These are phyloP conservation scores for Cordyceps tenuipes DNA, from an alignment of 2,329 filamentous ascomycete genomes.

Conservation along the genomic window DNA sequence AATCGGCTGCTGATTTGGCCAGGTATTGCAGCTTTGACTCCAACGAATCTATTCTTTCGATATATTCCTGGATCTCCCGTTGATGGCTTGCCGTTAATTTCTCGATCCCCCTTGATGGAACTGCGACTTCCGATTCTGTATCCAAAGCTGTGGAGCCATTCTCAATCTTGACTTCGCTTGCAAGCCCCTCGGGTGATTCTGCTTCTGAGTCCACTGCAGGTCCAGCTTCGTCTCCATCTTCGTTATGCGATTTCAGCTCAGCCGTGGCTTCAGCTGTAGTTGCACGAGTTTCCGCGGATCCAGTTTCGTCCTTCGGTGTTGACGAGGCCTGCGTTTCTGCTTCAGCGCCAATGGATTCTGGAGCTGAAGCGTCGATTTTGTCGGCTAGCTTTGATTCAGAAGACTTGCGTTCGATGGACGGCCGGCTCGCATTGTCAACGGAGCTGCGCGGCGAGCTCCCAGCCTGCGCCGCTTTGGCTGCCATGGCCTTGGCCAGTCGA, in stretches of 20 bases:
- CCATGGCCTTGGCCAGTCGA: conserved; percentile 78
- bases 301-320: not conserved
- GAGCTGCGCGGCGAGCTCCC: conserved; percentile 28
- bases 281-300: not conserved
- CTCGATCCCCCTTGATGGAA: conserved; percentile 13
- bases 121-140: not conserved
- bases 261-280: not conserved
- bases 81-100: conserved; percentile 42
- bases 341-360: conserved; percentile 14
- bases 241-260: not conserved
- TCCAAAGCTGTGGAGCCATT: not conserved
- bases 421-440: conserved; percentile 24
- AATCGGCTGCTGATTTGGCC: conserved; percentile 67
- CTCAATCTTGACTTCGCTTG: not conserved
- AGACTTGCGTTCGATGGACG: conserved; percentile 23
- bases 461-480: conserved; percentile 48
- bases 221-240: not conserved
- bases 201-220: not conserved
- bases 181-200: not conserved
- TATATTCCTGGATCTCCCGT: conserved; percentile 73
- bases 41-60: conserved; percentile 85
- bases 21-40: conserved; percentile 88
- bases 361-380: conserved; percentile 7
- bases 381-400: conserved; percentile 18
- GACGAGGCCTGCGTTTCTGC: conserved; percentile 6